A percentile compares a stretch with the other conserved stretches of the same genome.
phyloP scores from a whole-genome alignment of 2,329 filamentous ascomycete species.

The Phaeosphaeriaceae sp. region DNA sequence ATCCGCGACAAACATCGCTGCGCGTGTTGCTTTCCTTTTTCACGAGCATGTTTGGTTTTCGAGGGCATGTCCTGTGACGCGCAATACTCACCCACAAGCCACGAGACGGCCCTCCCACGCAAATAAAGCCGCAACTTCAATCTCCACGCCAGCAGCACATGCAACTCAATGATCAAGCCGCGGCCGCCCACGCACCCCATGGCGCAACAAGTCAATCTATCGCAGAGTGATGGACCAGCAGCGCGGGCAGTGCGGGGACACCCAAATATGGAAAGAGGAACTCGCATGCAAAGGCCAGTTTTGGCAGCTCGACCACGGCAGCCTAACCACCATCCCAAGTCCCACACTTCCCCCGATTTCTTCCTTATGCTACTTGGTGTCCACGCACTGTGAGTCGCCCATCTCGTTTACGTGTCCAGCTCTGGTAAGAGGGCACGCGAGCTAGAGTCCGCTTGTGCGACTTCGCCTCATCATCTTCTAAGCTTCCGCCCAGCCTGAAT shows the following conservation, averaged over 20 bases:
- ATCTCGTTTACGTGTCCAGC: neutral
- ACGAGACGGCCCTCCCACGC: conserved; percentile 14
- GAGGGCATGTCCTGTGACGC: conserved; percentile 1
- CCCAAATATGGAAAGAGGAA: neutral
- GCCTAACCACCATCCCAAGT: neutral
- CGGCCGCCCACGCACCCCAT: neutral
- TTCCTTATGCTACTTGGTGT: neutral
- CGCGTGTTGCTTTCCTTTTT: neutral
- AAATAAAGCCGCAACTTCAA: conserved; percentile 13
- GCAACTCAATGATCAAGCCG: neutral
- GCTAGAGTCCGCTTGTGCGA: neutral
- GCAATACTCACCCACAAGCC: conserved; percentile 8
- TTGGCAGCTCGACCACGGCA: neutral
- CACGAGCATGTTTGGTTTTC: neutral
- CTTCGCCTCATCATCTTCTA: neutral
- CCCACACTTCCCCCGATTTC: neutral
- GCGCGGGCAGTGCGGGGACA: neutral
- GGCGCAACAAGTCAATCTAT: neutral
- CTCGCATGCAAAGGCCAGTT: neutral
- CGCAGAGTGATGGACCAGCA: neutral
- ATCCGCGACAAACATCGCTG: conserved; percentile 2
- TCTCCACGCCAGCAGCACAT: conserved; percentile 7
- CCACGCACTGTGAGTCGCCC: conserved; percentile 1
- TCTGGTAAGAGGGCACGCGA: conserved; percentile 3
- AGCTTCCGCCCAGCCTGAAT: neutral